These are phyloP conservation scores for Ophidiomyces ophidiicola DNA, from an alignment of 2,329 filamentous ascomycete species.

Conservation along the genomic window DNA sequence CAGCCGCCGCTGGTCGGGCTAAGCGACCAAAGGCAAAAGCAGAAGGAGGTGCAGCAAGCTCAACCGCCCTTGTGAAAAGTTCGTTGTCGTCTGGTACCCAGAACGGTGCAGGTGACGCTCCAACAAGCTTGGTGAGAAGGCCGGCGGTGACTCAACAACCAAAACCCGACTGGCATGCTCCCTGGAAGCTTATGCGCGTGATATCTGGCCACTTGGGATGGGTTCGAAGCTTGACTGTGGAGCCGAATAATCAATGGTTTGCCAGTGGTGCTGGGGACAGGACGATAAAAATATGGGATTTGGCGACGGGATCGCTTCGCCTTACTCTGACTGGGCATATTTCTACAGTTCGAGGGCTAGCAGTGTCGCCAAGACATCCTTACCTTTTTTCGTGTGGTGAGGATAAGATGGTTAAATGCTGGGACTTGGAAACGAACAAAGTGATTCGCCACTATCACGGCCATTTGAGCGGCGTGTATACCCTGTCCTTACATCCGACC, in stretches of 20 bases:
- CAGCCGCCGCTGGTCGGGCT: constrained; percentile 47
- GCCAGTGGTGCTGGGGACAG: constrained; percentile 88
- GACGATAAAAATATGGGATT: constrained; percentile 97
- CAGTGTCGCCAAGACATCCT: constrained; percentile 83
- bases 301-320: constrained; percentile 72
- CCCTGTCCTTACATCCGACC: constrained; percentile 81
- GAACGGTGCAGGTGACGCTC: constrained; percentile 36
- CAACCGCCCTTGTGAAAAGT: constrained; percentile 44
- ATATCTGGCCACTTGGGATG: constrained; percentile 94
- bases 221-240: constrained; percentile 80
- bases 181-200: constrained; percentile 96
- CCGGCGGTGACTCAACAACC: constrained; percentile 51
- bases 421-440: constrained; percentile 99
- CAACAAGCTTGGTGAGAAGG: constrained; percentile 50
- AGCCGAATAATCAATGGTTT: constrained; percentile 96
- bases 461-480: constrained; percentile 91
- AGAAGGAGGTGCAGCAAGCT: constrained; percentile 45
- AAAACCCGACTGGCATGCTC: constrained; percentile 89
- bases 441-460: constrained; percentile 97
- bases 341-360: constrained; percentile 80
- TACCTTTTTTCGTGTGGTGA: constrained; percentile 97
- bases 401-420: constrained; percentile 99
- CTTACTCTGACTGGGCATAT: constrained; percentile 90
- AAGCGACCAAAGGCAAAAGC: constrained; percentile 49
- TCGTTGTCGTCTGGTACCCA: constrained; percentile 21